These are phyloP conservation scores for Magnusiomyces magnusii DNA, from an alignment of 1,139 yeast genomes.

Conservation along the genomic window DNA sequence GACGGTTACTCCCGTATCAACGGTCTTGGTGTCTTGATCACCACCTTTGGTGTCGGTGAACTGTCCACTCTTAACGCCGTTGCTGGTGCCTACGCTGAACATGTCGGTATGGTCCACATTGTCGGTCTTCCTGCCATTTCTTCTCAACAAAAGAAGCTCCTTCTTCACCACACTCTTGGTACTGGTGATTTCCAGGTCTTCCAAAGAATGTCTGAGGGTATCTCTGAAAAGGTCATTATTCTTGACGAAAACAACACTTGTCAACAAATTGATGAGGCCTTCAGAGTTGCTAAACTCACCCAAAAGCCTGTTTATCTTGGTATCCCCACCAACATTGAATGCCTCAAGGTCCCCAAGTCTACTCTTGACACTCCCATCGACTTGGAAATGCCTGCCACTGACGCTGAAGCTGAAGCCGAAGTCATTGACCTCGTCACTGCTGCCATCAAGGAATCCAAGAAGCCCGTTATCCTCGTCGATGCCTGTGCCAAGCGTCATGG, in stretches of 20 bases:
- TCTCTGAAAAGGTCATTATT: constrained; percentile 58
- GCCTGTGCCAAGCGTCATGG: no score
- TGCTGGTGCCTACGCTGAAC: constrained; percentile 62
- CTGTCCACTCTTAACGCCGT: constrained; percentile 59
- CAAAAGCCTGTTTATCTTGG: constrained; percentile 84
- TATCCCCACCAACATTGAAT: constrained; percentile 74
- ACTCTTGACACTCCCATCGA: constrained; percentile 59
- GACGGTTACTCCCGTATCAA: constrained; percentile 63
- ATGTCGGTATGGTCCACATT: no score
- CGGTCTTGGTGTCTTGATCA: constrained; percentile 48
- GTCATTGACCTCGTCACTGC: constrained; percentile 36
- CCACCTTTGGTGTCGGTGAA: constrained; percentile 72
- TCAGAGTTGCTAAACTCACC: constrained; percentile 59
- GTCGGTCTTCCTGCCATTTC: constrained; percentile 50
- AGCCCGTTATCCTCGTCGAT: no score
- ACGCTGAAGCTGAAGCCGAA: constrained; percentile 63
- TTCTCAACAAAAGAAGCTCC: constrained; percentile 56
- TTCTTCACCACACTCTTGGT: constrained; percentile 63
- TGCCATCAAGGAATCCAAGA: no score
- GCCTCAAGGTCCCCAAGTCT: constrained; percentile 49
- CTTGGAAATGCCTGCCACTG: constrained; percentile 53
- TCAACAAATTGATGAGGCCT: constrained; percentile 61
- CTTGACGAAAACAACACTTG: constrained; percentile 61
- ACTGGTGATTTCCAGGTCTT: constrained; percentile 80
- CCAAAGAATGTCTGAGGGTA: constrained; percentile 63